Evolutionary conservation across 2,329 filamentous ascomycete genomes (phyloP), one percentile per base, ranked within the genome.

Genomic region (Aspergillus transmontanensis): DNA sequence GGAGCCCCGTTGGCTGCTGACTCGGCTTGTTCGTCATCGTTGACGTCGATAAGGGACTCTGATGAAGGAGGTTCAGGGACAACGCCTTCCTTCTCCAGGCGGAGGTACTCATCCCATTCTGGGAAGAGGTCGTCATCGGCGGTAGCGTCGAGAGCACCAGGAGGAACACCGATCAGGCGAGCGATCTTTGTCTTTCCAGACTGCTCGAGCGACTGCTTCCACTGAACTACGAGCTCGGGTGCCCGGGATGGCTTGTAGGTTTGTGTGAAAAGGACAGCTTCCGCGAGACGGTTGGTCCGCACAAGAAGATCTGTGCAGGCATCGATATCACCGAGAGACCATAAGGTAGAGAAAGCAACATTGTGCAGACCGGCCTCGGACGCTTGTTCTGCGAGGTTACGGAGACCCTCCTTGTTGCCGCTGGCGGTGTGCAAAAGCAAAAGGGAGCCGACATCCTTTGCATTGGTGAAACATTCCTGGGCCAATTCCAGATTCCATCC

Each of bases 71-170:
- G 71, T 72, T 81, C 66, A 68, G 78, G 62, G 68, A 79, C 75
- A 4, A 83, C 84, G 3, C 91, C 90, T 71, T 93, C 89, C 63
- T 85, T 86, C 82, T 98, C 95, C 66, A 97, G 76, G 73, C 86
- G 85, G 70, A 98, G 76, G 83, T 92, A 97, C 78, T 95, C 90
- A 5, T 97, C 91, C 95, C 95, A 99, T 73, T 97, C 93, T 0
- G 94, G 94, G 81, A 99, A 99, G 70, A 99, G 85, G 3, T 96
- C 94, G 46, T 90, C 90, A 64, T 88, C 86, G 7, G 82, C 66
- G n/a, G 68, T 62, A 41, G 72, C 65, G 64, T 85, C 84, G 3
- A 79, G 80, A 64, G 93, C 92, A 70, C 91, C 89, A 0, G 88
- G 91, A 0, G 95, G 95, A 0, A 92, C 85, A 64, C 91, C 94